Base-by-base conservation (phyloP, 139 green algal species). In the Coelastrella sp. region DNA sequence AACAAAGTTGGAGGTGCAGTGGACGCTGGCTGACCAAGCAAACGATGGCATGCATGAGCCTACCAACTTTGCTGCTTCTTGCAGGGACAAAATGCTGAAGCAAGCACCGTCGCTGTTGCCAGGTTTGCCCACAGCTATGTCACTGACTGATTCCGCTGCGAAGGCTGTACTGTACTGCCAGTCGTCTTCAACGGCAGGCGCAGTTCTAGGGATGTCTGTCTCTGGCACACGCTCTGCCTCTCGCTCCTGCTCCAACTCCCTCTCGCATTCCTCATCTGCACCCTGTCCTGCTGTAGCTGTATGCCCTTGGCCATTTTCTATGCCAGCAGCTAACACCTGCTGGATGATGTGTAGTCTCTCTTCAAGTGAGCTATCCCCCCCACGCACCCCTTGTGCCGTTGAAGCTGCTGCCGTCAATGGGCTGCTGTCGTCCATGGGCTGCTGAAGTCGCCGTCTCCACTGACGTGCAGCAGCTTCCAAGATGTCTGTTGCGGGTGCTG, bases 201-300 rank as follows among this genome's bases (percentile, higher is more conserved):
- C 8, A 57, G 89, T 76, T 0, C 79, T 57, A 2, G 92, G 65
- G 61, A 93, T 80, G 85, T 96, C 78, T 59, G 73, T 8, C 89
- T 95, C 91, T 20, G 66, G 20, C 91, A 95, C 91, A 85, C 92
- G 47, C 90, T 95, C 91, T 75, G 93, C 73, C 87, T 95, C 91
- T 83, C 94, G 91, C 80, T 95, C 93, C 71, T 92, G 73, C 89
- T 95, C 81, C 68, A 94, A 66, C 91, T 96, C 93, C 19, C 92
- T 66, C 89, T 96, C 94, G 73, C 90, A 93, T 88, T 95, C 92
- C 90, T 96, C 91, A 60, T 92, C 88, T 4, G 71, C 82, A 7
- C 81, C 80, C 14, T 68, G n/a, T 56, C 91, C 85, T 64, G 85
- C 58, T 71, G 68, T 19, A 68, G 73, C 54, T 61, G 60, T 22